phyloP scores from a whole-genome alignment of 2,329 filamentous ascomycete species.

The Alternaria incomplexa region DNA sequence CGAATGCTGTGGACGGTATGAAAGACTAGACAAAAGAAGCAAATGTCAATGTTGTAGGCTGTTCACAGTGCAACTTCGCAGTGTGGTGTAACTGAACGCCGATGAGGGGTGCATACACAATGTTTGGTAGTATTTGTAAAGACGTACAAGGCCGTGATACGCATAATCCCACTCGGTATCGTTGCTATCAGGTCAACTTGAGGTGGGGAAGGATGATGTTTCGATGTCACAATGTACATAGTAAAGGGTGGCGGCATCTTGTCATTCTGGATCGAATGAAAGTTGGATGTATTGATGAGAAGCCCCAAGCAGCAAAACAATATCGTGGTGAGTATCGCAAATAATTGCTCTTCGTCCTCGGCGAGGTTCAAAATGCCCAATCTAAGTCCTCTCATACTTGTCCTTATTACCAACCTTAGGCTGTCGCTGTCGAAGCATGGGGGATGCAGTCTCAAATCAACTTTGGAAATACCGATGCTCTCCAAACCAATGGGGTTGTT shows the following conservation, averaged over 20 bases:
- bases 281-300: not conserved
- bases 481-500: not conserved
- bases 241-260: not conserved
- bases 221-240: not conserved
- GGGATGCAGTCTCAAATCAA: not conserved
- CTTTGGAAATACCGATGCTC: not conserved
- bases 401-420: not conserved
- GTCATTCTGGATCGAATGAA: not conserved
- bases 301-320: not conserved
- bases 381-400: not conserved
- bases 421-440: not conserved
- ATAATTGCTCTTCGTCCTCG: not conserved
- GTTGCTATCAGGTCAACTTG: not conserved
- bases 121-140: not conserved
- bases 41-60: not conserved
- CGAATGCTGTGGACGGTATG: not conserved
- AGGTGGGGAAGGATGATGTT: not conserved
- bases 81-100: not conserved
- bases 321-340: not conserved
- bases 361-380: not conserved
- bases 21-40: not conserved
- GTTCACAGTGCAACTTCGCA: not conserved
- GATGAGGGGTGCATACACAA: not conserved
- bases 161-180: not conserved
- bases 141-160: not conserved